Percentiles rank a stretch among this genome's conserved stretches.
phyloP scores from a whole-genome alignment of 306 rosid genomes.

The Hippophae rhamnoides region DNA sequence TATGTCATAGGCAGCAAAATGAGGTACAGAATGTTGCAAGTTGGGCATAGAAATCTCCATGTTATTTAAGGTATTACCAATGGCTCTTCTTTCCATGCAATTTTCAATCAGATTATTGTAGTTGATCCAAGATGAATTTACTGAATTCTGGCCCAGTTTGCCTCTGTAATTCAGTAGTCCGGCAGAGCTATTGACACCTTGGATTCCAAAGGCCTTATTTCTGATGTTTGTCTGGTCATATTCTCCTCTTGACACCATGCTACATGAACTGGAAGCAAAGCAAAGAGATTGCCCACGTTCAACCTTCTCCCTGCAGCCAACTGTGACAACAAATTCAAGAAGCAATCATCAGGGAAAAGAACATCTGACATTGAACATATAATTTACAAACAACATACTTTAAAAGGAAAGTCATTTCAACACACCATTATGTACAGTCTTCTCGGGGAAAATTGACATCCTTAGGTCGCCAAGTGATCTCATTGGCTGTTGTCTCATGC shows the following conservation, averaged over 20 bases:
- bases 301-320: slow-evolving; percentile 22
- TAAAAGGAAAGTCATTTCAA: slow-evolving; percentile 13
- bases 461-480: slow-evolving; percentile 30
- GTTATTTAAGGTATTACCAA: slow-evolving; percentile 18
- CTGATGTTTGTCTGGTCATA: slow-evolving; percentile 25
- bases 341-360: slow-evolving; percentile 14
- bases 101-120: slow-evolving; percentile 19
- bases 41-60: slow-evolving; percentile 17
- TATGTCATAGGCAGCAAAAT: slow-evolving; percentile 20
- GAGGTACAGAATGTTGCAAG: slow-evolving; percentile 26
- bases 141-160: slow-evolving; percentile 25
- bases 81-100: slow-evolving; percentile 8
- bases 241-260: slow-evolving; percentile 22
- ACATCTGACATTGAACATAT: slow-evolving; percentile 1
- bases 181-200: slow-evolving; percentile 23
- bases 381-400: slow-evolving; percentile 10
- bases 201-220: slow-evolving; percentile 24
- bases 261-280: slow-evolving; percentile 21
- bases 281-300: slow-evolving; percentile 18
- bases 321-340: slow-evolving; percentile 26
- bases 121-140: slow-evolving; percentile 22
- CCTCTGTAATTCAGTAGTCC: slow-evolving; percentile 17
- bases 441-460: slow-evolving; percentile 29
- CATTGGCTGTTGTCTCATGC: slow-evolving; percentile 30
- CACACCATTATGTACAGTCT: slow-evolving; percentile 39